Base-by-base conservation (phyloP, 805 yeast species). In the Yamadazyma sp. region DNA sequence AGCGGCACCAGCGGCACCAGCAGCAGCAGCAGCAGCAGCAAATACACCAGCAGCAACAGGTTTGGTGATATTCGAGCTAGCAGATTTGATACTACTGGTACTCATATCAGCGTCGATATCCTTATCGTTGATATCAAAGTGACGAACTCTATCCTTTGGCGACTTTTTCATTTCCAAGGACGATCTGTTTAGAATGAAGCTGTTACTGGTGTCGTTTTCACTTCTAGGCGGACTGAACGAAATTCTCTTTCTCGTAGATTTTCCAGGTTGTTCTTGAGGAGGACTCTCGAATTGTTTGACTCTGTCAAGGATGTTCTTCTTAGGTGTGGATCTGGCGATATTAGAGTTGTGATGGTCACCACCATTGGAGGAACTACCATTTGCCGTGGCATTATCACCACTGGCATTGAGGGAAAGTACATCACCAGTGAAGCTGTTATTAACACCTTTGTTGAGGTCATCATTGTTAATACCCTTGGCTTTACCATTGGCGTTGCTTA, bases 241-340 rank as follows among this genome's bases (percentile, higher is more conserved):
- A 23, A 54, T 50, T 43, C 59, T 55, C 17, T 42, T 59, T 22
- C 58, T 25, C 2, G 20, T 24, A 15, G 12, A n/a, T 16, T 25
- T 19, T 6, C 12, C 13, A 3, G 22, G 24, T 10, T 13, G 19
- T 21, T 42, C 38, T 19, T 38, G 44, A 21, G 52, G 48, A 8
- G 64, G 55, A 26, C 49, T 53, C 42, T 65, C 71, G 42, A 64
- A 66, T 35, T 62, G 63, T 43, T 54, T 61, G 14, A 66, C 64
- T 45, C 57, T 60, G 39, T 65, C 70, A 37, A 62, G 49, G 11
- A 66, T 61, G 12, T 42, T 41, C 47, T 29, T 44, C 14, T 40
- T 40, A 16, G 44, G 47, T n/a, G 47, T 46, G 28, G 47, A 42
- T 16, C 28, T 28, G n/a, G 6, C 19, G 11, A 9, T 14, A 14